phyloP scores from a whole-genome alignment of 2,329 filamentous ascomycete species.

The Claviceps capensis region DNA sequence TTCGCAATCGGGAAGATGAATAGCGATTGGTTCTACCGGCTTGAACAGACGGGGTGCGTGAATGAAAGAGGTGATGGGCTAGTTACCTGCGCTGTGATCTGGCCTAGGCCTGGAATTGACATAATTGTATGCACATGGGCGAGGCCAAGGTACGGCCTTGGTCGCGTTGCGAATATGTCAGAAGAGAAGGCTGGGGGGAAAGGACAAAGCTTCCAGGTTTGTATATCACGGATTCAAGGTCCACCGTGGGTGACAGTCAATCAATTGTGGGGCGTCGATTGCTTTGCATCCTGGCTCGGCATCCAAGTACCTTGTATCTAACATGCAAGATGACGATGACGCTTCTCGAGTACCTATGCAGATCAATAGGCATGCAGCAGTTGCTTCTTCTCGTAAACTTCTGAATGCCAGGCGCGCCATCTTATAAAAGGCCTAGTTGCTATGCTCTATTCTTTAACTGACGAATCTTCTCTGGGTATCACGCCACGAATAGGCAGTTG shows the following conservation, averaged over 20 bases:
- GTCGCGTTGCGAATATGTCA: background rate
- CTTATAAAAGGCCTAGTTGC: background rate
- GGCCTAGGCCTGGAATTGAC: constrained; percentile 63
- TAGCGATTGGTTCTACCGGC: background rate
- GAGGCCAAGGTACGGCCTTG: background rate
- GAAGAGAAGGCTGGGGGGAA: background rate
- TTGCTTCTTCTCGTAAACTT: background rate
- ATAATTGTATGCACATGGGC: constrained; percentile 31
- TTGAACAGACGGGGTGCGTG: background rate
- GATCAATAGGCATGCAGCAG: too few species aligned
- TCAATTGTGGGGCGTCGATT: too few species aligned
- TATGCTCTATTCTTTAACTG: background rate
- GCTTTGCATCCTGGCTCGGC: too few species aligned
- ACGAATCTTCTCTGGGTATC: constrained; percentile 3
- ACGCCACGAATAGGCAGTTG: background rate
- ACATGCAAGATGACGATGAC: too few species aligned
- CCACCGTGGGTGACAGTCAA: too few species aligned
- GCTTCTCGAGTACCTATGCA: too few species aligned
- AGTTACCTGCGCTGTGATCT: constrained; percentile 45
- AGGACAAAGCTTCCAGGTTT: background rate
- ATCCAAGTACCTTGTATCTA: too few species aligned
- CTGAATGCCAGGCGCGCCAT: background rate
- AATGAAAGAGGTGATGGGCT: too few species aligned
- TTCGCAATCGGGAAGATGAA: background rate
- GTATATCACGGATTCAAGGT: too few species aligned